phyloP scores from a whole-genome alignment of 1,139 yeast genomes.

The Pneumocystis jirovecii region DNA sequence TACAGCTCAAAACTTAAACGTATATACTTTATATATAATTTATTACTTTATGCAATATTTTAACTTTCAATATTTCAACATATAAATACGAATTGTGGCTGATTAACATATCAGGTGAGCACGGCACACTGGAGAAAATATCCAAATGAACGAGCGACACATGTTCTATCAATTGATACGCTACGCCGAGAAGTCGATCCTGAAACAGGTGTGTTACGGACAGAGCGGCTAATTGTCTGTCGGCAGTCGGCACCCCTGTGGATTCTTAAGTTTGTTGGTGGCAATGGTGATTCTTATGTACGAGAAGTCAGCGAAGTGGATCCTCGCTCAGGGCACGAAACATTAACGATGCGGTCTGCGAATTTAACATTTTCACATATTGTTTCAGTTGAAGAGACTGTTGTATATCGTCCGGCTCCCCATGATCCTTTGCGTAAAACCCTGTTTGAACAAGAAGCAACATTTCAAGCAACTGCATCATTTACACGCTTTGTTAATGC shows the following conservation, averaged over 20 bases:
- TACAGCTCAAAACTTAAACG: too few relatives aligned
- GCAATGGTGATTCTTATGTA: constrained; percentile 59
- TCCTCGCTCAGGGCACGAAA: constrained; percentile 44
- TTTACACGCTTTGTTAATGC: constrained; percentile 53
- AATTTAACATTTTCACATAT: constrained; percentile 72
- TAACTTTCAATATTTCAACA: not conserved
- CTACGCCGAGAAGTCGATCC: constrained; percentile 53
- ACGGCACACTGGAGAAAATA: constrained; percentile 96
- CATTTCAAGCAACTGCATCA: constrained; percentile 70
- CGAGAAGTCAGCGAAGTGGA: constrained; percentile 84
- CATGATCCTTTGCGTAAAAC: constrained; percentile 39
- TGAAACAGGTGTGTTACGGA: constrained; percentile 42
- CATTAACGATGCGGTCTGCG: constrained; percentile 35
- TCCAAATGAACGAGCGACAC: constrained; percentile 83
- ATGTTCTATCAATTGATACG: constrained; percentile 91
- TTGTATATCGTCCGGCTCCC: constrained; percentile 57
- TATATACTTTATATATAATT: too few relatives aligned
- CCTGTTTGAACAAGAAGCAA: constrained; percentile 64
- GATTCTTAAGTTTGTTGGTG: constrained; percentile 63
- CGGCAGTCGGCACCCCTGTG: constrained; percentile 77
- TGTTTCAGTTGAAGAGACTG: constrained; percentile 72
- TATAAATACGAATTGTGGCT: not conserved
- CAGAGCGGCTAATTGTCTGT: constrained; percentile 82
- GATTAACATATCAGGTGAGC: constrained; percentile 42
- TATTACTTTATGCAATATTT: too few relatives aligned